phyloP scores from a whole-genome alignment of 2,329 filamentous ascomycete species.

The Fusarium dimerum region DNA sequence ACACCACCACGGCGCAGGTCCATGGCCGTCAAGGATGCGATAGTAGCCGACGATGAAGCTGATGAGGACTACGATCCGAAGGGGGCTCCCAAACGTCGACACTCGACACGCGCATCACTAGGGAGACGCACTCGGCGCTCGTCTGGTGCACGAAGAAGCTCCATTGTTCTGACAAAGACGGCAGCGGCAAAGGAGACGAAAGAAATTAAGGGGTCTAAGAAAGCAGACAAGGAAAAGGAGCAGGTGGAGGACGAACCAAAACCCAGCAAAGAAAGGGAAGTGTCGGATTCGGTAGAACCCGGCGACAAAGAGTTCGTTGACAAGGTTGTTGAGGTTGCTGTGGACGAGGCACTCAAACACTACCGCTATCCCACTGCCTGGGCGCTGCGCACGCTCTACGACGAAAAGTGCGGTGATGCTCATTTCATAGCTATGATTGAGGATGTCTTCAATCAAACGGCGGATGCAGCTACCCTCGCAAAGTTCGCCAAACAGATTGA shows the following conservation, averaged over 20 bases:
- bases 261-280: slow-evolving; percentile 7
- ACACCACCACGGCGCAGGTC: slow-evolving; percentile 31
- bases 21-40: slow-evolving; percentile 31
- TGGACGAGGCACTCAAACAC: slow-evolving; percentile 58
- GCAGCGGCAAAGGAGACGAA: slow-evolving; percentile 14
- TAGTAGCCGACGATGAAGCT: slow-evolving; percentile 37
- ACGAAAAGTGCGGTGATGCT: slow-evolving; percentile 54
- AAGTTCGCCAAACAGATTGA: slow-evolving; percentile 54
- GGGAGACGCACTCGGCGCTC: slow-evolving; percentile 32
- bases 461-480: slow-evolving; percentile 51
- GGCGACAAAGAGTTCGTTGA: slow-evolving; percentile 48
- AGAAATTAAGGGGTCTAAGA: slow-evolving; percentile 14
- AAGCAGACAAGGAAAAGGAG: slow-evolving; percentile 7
- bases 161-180: slow-evolving; percentile 23
- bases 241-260: slow-evolving; percentile 14
- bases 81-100: slow-evolving; percentile 34
- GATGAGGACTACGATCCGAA: slow-evolving; percentile 49
- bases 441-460: slow-evolving; percentile 58
- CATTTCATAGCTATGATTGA: slow-evolving; percentile 59
- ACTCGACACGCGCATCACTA: slow-evolving; percentile 34
- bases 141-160: slow-evolving; percentile 22
- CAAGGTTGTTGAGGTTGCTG: slow-evolving; percentile 57
- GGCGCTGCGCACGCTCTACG: slow-evolving; percentile 61
- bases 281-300: slow-evolving; percentile 22
- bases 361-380: slow-evolving; percentile 63